Percentiles rank a stretch among this genome's conserved stretches.
phyloP scores from a whole-genome alignment of 805 yeast species.

The Grigorovia transvaalensis region DNA sequence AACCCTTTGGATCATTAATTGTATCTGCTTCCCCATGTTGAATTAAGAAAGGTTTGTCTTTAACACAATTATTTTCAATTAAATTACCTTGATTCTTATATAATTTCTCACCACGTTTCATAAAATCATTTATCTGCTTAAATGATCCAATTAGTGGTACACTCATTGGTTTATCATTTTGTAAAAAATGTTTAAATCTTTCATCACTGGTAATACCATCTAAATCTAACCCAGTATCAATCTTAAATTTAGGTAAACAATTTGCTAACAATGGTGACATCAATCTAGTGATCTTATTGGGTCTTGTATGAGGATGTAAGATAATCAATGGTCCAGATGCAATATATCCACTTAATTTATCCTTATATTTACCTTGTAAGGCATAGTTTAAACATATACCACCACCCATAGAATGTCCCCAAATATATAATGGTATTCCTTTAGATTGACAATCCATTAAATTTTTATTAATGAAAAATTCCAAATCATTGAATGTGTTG shows the following conservation, averaged over 20 bases:
- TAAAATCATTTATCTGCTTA: conserved; percentile 47
- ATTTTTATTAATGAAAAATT: conserved; percentile 34
- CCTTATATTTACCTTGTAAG: conserved; percentile 40
- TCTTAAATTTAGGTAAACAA: conserved; percentile 37
- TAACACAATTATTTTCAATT: conserved; percentile 24
- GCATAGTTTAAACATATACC: conserved; percentile 58
- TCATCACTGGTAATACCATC: conserved; percentile 45
- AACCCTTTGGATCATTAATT: conserved; percentile 44
- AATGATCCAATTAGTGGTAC: conserved; percentile 45
- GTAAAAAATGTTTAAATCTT: conserved; percentile 37
- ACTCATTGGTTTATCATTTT: conserved; percentile 31
- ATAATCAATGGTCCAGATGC: conserved; percentile 51
- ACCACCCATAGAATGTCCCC: conserved; percentile 81
- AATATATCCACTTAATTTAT: conserved; percentile 37
- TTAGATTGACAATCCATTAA: conserved; percentile 14
- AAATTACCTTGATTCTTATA: conserved; percentile 29
- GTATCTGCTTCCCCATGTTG: conserved; percentile 57
- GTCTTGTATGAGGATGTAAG: conserved; percentile 49
- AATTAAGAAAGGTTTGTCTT: conserved; percentile 40
- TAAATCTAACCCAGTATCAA: conserved; percentile 46
- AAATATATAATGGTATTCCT: conserved; percentile 33
- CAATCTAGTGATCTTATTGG: conserved; percentile 35
- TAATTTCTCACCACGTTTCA: conserved; percentile 49
- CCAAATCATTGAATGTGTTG: conserved; percentile 49
- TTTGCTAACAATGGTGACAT: conserved; percentile 34